These are phyloP conservation scores for Xylaria sp. DNA, from an alignment of 2,329 filamentous ascomycete genomes.

Conservation along the genomic window DNA sequence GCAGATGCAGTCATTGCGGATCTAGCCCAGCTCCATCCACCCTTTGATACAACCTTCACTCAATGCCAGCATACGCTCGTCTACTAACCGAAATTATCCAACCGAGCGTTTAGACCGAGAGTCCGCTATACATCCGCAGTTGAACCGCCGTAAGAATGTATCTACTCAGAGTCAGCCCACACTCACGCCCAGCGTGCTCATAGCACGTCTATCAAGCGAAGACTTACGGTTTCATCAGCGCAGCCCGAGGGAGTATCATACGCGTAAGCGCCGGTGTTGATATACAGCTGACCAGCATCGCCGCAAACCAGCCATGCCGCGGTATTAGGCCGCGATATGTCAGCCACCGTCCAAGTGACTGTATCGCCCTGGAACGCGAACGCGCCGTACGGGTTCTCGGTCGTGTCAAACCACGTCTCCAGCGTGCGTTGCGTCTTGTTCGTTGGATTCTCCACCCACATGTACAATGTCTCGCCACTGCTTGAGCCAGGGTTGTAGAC, in stretches of 20 bases:
- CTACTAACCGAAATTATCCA: neutral
- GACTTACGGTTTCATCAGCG: slow-evolving; percentile 66
- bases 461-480: slow-evolving; percentile 53
- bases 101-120: neutral
- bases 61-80: neutral
- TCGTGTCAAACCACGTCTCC: slow-evolving; percentile 61
- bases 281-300: slow-evolving; percentile 60
- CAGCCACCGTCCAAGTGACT: slow-evolving; percentile 63
- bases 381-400: slow-evolving; percentile 64
- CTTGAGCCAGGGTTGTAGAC: slow-evolving; percentile 54
- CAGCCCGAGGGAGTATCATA: slow-evolving; percentile 69
- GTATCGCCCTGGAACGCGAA: slow-evolving; percentile 70
- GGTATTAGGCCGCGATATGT: slow-evolving; percentile 63
- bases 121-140: slow-evolving; percentile 34
- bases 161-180: slow-evolving; percentile 23
- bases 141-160: slow-evolving; percentile 36
- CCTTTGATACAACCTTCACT: neutral
- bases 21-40: neutral
- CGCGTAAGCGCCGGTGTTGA: slow-evolving; percentile 68
- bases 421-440: slow-evolving; percentile 61
- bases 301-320: slow-evolving; percentile 70
- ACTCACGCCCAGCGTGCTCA: neutral
- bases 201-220: slow-evolving; percentile 22
- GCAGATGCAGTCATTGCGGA: neutral
- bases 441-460: slow-evolving; percentile 59